Base-by-base conservation (phyloP, 2,329 filamentous ascomycete genomes). In the Sphaerulina musiva region DNA sequence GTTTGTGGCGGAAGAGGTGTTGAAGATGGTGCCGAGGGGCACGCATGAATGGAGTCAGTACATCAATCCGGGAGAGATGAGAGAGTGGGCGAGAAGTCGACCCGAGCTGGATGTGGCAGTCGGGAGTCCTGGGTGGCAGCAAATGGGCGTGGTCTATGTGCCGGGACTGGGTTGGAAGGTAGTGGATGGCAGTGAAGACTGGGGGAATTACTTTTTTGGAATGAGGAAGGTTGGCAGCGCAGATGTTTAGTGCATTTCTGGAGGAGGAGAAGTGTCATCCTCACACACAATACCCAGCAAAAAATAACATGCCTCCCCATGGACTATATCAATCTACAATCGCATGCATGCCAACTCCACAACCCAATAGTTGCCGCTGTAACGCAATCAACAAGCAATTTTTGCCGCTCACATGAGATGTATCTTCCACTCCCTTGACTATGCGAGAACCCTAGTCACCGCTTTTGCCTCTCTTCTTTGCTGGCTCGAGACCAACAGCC, bases 21-120 rank as follows among this genome's bases (percentile, higher is more conserved):
- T 95, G 68, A 78, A 87, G 4, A 89, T 97, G 57, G 93, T 98
- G 53, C 93, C 93, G 8, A 82, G 81, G 60, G 93, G 93, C 1
- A 98, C 93, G 45, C 93, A 98, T 73, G 90, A 96, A 70, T 98
- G 93, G 93, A 78, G 79, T 59, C 95, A 97, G 75, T 98, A 97
- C 73, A 85, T 98, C 62, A 93, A 96, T 68, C 87, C 88, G 59
- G 76, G 81, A 11, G 92, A 97, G 77, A 70, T 95, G 68, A 68
- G 72, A 61, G 68, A 61, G 4, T 79, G 75, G 73, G 76, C 76
- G 59, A 66, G 60, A 38, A 68, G 68, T 56, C 66, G 72, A 62
- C 53, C 59, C 17, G 73, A 74, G 8, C 66, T 75, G 69, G 75
- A 75, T 65, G 79, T 61, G 11, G 20, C 84, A 59, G 82, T 86